Base-by-base conservation (phyloP, 306 rosid genomes). In the Dryas alaskensis region DNA sequence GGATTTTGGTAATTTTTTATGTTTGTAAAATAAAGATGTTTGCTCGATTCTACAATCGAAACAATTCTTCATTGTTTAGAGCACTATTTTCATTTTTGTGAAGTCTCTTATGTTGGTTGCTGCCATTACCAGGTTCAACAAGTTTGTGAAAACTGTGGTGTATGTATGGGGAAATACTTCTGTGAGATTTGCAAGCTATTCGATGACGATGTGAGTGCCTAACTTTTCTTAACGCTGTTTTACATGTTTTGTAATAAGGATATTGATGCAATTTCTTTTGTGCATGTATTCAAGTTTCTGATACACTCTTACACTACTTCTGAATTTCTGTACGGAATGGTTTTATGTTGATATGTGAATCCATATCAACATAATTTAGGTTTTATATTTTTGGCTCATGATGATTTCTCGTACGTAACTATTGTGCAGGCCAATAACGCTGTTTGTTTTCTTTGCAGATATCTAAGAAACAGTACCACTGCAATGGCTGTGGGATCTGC, bases 401-500 rank as follows among this genome's bases (percentile, higher is more conserved):
- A 52, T 76, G 22, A 40, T 57, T 67, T 61, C 27, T 17, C n/a
- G 14, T 31, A 19, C 1, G 50, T 17, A 10, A 49, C 13, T 16
- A 37, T 39, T 17, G 17, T 47, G 78, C 22, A 10, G 11, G 74
- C 49, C 19, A 67, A 84, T n/a, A 8, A 12, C 73, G 7, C 37
- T 60, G 50, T 16, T 31, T 17, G 14, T 69, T 65, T 63, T 6
- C 37, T 42, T 73, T 79, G 51, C 87, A 93, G 97, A 73, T 81
- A 62, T 85, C 97, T 63, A 93, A 91, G 89, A 78, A 78, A 69
- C 97, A 93, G 61, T 91, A 89, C 69, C 98, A 93, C 69, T 93
- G 97, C 81, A 70, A 10, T 81, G 97, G 96, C 57, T 93, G 97
- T 66, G 97, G 94, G 37, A 91, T 93, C 73, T 93, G 98, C 88